Percentiles rank a stretch among this genome's conserved stretches.
Evolutionary conservation across 2,329 filamentous ascomycete genomes (phyloP).

Genomic region (Arthrobotrys megalospora): DNA sequence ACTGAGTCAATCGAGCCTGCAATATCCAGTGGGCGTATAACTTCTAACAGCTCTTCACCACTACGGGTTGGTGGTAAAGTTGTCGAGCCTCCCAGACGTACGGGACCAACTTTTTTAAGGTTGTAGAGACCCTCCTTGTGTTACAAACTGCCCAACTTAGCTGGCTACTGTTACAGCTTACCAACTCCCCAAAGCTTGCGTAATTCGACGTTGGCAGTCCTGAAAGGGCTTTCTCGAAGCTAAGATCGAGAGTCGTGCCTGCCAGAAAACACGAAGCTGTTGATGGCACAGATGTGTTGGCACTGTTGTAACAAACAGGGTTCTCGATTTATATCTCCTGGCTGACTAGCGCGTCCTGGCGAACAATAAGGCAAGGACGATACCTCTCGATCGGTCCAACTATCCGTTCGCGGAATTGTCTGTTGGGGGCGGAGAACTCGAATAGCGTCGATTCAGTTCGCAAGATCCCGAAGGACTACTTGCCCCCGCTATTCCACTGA

Average conservation of each 20-base stretch:
- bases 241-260: background rate
- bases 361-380: constrained; percentile 17
- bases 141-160: background rate
- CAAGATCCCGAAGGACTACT: constrained; percentile 1
- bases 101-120: background rate
- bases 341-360: constrained; percentile 20
- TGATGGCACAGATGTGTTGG: constrained; percentile 44
- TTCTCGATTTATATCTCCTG: background rate
- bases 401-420: constrained; percentile 26
- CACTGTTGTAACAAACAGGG: constrained; percentile 43
- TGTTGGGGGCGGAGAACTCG: constrained; percentile 3
- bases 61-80: constrained; percentile 19
- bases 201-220: constrained; percentile 1
- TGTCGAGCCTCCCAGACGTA: background rate
- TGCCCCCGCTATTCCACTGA: background rate
- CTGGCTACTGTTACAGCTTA: constrained; percentile 3
- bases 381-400: constrained; percentile 8
- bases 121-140: background rate
- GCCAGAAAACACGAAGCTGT: background rate
- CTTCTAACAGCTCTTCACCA: background rate
- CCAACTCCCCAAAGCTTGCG: constrained; percentile 11
- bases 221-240: background rate
- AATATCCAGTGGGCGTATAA: constrained; percentile 10
- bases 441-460: constrained; percentile 1
- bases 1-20: background rate